These are phyloP conservation scores for Ogataea zsoltii DNA, from an alignment of 805 yeast genomes.

Conservation along the genomic window DNA sequence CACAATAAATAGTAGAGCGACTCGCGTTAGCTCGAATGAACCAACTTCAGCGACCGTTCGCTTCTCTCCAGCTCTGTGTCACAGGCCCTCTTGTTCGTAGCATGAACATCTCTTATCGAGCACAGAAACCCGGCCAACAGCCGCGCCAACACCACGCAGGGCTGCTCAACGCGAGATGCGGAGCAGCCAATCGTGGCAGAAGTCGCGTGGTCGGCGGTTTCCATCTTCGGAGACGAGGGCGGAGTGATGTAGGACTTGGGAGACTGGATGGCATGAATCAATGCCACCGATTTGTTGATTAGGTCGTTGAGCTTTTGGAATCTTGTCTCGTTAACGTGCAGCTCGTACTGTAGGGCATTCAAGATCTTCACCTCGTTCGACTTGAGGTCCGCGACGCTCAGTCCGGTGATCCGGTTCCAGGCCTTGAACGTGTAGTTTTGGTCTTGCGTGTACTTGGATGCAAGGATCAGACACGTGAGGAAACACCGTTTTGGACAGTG, in stretches of 20 bases:
- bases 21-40: no score
- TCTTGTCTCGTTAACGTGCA: constrained; percentile 50
- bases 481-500: constrained; percentile 67
- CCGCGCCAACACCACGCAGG: constrained; percentile 15
- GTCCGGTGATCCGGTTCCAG: constrained; percentile 77
- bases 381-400: constrained; percentile 50
- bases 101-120: constrained; percentile 16
- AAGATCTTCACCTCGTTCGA: constrained; percentile 53
- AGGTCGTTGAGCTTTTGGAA: constrained; percentile 39
- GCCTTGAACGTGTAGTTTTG: constrained; percentile 64
- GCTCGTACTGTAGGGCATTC: constrained; percentile 52
- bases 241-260: constrained; percentile 11
- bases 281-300: constrained; percentile 2
- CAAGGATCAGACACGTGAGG: constrained; percentile 65
- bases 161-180: constrained; percentile 16
- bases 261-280: not conserved
- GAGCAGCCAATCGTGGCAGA: constrained; percentile 7
- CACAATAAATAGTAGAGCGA: no score
- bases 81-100: constrained; percentile 12
- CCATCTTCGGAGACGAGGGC: constrained; percentile 21
- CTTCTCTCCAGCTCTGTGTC: not conserved
- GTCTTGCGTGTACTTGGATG: constrained; percentile 75
- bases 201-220: constrained; percentile 16
- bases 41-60: no score
- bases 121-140: constrained; percentile 10